Base-by-base conservation (phyloP, 139 green algal genomes). In the Closterium sp. region DNA sequence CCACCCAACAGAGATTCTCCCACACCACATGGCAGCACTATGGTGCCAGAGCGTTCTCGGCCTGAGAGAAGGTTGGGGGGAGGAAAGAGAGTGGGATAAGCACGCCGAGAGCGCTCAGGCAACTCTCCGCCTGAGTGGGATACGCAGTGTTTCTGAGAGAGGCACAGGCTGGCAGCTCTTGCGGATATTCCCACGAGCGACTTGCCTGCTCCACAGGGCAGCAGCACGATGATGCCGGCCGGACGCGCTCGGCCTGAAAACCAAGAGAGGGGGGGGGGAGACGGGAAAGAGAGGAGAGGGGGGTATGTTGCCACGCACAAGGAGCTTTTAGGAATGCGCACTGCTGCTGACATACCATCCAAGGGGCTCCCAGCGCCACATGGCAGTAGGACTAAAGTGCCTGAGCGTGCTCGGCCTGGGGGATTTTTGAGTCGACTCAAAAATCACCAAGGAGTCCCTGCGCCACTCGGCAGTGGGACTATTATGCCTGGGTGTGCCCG, bases 191-290 rank as follows among this genome's bases (percentile, higher is more conserved):
- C 96, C 31, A 95, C 94, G 81, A 99, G 95, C 4, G 94, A 97
- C 95, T 99, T 99, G 83, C 98, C 98, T 3, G 98, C 98, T 3
- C 98, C 98, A 95, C 98, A 99, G 4, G 98, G n/a, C n/a, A n/a
- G 98, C 91, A 99, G 95, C 89, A 99, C 98, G 89, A 99, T 99
- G 94, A 99, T 98, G 87, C 98, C 98, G 30, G 94, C 96, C 33
- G n/a, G n/a, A n/a, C 93, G 87, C 31, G 94, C 94, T 30, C 94
- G 89, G 4, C 94, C 91, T 93, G 91, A 55, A 31, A 35, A 34
- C 31, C 30, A 36, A 88, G 16, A 28, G 83, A 86, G 83, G 83
- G 83, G 23, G 81, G n/a, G 81, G 10, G n/a, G n/a, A n/a, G n/a
- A n/a, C n/a, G 81, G n/a, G 25, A 33, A 9, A 28, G 83, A 86